Evolutionary conservation across 139 green algal species (phyloP).

Genomic region (Picochlorum costavermella): DNA sequence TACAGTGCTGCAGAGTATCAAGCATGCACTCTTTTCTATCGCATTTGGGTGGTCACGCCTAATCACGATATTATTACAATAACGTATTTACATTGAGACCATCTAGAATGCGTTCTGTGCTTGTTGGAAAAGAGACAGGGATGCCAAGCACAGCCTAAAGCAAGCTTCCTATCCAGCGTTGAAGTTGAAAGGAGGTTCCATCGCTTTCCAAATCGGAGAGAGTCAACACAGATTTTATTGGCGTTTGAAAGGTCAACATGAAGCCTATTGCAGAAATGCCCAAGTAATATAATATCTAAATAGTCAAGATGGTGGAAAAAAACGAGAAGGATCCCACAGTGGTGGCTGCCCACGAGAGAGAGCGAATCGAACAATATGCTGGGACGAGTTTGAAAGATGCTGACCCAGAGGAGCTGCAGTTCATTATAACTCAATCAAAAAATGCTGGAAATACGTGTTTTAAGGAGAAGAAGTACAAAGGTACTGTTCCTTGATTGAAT

Average conservation of each 20-base stretch:
- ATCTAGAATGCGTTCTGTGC: constrained; percentile 2
- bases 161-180: too few relatives aligned
- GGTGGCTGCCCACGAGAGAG: neutral
- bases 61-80: constrained; percentile 8
- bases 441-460: constrained; percentile 31
- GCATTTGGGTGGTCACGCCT: neutral
- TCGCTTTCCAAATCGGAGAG: too few relatives aligned
- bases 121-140: too few relatives aligned
- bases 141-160: too few relatives aligned
- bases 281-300: neutral
- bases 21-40: neutral
- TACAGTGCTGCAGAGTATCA: neutral
- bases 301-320: neutral
- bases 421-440: constrained; percentile 21
- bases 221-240: too few relatives aligned
- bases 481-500: constrained; percentile 6
- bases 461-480: constrained; percentile 20
- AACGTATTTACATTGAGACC: neutral
- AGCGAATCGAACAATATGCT: constrained; percentile 2
- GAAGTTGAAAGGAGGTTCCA: too few relatives aligned
- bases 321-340: neutral
- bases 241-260: too few relatives aligned
- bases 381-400: constrained; percentile 5
- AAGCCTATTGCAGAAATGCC: too few relatives aligned
- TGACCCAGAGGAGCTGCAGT: constrained; percentile 8